These are phyloP conservation scores for Nectriaceae sp. DNA, from an alignment of 2,329 filamentous ascomycete species.

Conservation along the genomic window DNA sequence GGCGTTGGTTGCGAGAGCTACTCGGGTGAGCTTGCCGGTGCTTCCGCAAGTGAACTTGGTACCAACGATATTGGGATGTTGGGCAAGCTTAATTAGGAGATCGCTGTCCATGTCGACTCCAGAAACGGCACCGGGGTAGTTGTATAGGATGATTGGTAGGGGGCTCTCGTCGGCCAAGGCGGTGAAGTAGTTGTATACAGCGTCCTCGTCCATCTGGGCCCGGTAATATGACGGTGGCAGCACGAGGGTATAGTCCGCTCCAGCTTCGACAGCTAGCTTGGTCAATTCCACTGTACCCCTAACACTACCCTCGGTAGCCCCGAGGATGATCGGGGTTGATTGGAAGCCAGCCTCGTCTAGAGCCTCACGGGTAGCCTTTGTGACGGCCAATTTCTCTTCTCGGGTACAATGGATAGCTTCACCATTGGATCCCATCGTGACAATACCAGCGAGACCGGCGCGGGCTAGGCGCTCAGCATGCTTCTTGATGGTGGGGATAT, in stretches of 20 bases:
- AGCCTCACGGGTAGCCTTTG: conserved; percentile 76
- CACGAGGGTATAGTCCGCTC: conserved; percentile 78
- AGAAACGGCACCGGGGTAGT: conserved; percentile 85
- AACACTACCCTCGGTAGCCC: conserved; percentile 80
- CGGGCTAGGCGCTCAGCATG: conserved; percentile 78
- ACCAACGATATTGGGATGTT: conserved; percentile 82
- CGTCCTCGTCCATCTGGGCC: conserved; percentile 71
- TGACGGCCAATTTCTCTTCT: conserved; percentile 75
- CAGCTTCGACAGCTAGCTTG: conserved; percentile 65
- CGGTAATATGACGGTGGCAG: conserved; percentile 86
- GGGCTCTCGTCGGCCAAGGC: conserved; percentile 75
- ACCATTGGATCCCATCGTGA: conserved; percentile 88
- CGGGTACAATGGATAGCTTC: conserved; percentile 84
- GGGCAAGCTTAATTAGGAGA: conserved; percentile 75
- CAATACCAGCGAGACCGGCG: conserved; percentile 78
- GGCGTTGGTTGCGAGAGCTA: conserved; percentile 72
- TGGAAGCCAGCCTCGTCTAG: conserved; percentile 78
- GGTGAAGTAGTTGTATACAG: conserved; percentile 73
- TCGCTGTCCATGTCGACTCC: conserved; percentile 92
- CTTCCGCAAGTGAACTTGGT: conserved; percentile 93
- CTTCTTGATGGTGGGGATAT: conserved; percentile 75
- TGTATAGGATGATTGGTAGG: conserved; percentile 83
- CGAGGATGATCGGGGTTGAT: conserved; percentile 77
- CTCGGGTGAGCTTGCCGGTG: conserved; percentile 84
- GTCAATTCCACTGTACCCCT: conserved; percentile 76